Evolutionary conservation across 2,329 filamentous ascomycete genomes (phyloP), one percentile per base, ranked within the genome.

Genomic region (Fusarium udum): DNA sequence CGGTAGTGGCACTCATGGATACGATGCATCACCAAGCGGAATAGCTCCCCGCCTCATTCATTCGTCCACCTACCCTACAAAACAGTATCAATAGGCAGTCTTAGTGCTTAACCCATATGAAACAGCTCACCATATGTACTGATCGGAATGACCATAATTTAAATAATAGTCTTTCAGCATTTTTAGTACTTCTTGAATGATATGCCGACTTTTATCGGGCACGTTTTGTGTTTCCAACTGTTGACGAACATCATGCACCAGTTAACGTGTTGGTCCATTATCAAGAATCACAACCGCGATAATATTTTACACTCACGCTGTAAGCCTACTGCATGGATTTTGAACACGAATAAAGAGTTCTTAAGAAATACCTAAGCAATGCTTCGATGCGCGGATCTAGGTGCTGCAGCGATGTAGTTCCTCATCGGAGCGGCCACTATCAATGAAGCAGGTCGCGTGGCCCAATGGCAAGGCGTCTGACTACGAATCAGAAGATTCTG

Each of bases 401-500:
- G 3, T 36, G 43, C 11, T n/a, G 16, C 4, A 36, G 15, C 22
- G 5, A 48, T 24, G 8, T 55, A 66, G 36, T 0, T 7, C 10
- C 13, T n/a, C 12, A 39, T 45, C 32, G 26, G 26, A 16, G 31
- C 16, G 6, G 2, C 11, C 9, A 7, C 0, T 3, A 9, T 20
- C 31, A 70, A 16, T 0, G 5, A 69, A 69, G 20, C 5, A 46
- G 67, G 67, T 69, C 67, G 67, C 67, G 67, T 69, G 67, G 67
- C 67, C 67, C 67, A 69, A 69, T 69, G 67, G 67, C 68, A 71
- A 71, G 68, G 68, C 68, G 67, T 71, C 68, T 71, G 68, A 71
- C 68, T 71, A 71, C 68, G 68, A 71, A 71, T 71, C 68, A 71
- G 68, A 71, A 71, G 67, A 71, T 71, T 71, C 67, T 71, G 67